Percentiles rank a stretch among this genome's conserved stretches.
Evolutionary conservation across 2,329 filamentous ascomycete species (phyloP).

Genomic region (Penicillium decumbens): DNA sequence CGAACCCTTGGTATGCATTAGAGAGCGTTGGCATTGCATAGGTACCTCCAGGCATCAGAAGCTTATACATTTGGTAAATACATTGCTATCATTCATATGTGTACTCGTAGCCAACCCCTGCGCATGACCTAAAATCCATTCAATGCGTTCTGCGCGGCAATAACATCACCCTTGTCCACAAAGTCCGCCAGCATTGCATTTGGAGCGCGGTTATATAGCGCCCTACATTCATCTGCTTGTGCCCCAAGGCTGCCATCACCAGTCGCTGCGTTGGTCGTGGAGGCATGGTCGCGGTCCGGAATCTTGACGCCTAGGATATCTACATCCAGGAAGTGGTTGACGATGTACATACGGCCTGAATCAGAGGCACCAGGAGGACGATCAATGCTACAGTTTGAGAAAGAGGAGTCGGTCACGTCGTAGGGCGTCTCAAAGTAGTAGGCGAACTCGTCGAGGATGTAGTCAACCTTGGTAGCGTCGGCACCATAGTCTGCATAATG

Average conservation of each 20-base stretch:
- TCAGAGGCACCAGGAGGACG: slow-evolving; percentile 38
- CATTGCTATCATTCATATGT: neutral
- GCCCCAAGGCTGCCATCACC: slow-evolving; percentile 44
- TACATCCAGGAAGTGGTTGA: slow-evolving; percentile 48
- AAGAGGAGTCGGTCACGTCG: slow-evolving; percentile 39
- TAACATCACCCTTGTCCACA: slow-evolving; percentile 44
- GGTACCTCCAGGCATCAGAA: neutral
- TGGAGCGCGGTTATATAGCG: slow-evolving; percentile 37
- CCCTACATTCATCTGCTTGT: slow-evolving; percentile 39
- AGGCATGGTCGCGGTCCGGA: slow-evolving; percentile 40
- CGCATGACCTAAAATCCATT: slow-evolving; percentile 32
- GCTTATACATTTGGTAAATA: neutral
- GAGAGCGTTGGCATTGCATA: slow-evolving; percentile 45
- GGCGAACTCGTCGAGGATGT: slow-evolving; percentile 42
- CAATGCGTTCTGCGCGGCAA: slow-evolving; percentile 38
- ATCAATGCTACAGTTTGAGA: slow-evolving; percentile 43
- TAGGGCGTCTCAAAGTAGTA: slow-evolving; percentile 49
- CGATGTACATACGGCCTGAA: slow-evolving; percentile 44
- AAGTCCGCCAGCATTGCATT: slow-evolving; percentile 46
- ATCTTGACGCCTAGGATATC: slow-evolving; percentile 41
- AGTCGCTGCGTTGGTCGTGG: slow-evolving; percentile 42
- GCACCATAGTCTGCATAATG: slow-evolving; percentile 38
- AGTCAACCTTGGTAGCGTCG: slow-evolving; percentile 36
- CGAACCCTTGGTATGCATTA: slow-evolving; percentile 2
- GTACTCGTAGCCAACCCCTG: neutral